Evolutionary conservation across 2,329 filamentous ascomycete genomes (phyloP), one percentile per base, ranked within the genome.

Genomic region (Alternaria gansuensis): DNA sequence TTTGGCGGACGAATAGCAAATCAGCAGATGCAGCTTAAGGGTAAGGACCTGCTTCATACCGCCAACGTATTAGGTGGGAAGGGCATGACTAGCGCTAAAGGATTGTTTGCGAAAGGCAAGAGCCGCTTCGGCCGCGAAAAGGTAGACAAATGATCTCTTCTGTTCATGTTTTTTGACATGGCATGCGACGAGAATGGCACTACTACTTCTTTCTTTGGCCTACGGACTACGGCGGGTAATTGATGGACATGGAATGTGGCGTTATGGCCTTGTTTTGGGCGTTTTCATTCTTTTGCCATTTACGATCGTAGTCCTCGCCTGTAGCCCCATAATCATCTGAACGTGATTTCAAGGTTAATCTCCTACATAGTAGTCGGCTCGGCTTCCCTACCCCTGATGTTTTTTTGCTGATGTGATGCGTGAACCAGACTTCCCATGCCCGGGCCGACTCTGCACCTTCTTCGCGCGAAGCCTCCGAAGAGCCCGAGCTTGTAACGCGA

Each of bases 21-120:
- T 57, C 54, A 72, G 51, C 71, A 76, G 56, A 86, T 93, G 75
- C 90, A 92, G 68, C 85, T 88, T 37, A 94, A 93, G 81, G 89
- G 93, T 75, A 97, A 97, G 80, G 93, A 96, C 70, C 81, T 97
- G 28, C 84, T 97, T 74, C 91, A 95, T 65, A 89, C 90, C 23
- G 93, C 93, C 54, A 92, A 92, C 52, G 80, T 87, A 17, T 81
- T 90, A 58, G 85, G 88, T 60, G 87, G 87, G 24, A 89, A 89
- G 71, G 88, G 87, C 31, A 85, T 86, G 63, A 93, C 92, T 75
- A 92, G 92, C 58, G 93, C 93, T 48, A 97, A 97, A 81, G 94
- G 93, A 51, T 79, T 97, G 64, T 89, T 97, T 77, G 92, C 90
- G 66, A 96, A 96, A 81, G 92, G 93, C 67, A 94, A 91, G 80